Percentiles rank a stretch among this genome's conserved stretches.
Conservation (phyloP, 371 early-diverging fungal genomes). For the Circinella minor region DNA sequence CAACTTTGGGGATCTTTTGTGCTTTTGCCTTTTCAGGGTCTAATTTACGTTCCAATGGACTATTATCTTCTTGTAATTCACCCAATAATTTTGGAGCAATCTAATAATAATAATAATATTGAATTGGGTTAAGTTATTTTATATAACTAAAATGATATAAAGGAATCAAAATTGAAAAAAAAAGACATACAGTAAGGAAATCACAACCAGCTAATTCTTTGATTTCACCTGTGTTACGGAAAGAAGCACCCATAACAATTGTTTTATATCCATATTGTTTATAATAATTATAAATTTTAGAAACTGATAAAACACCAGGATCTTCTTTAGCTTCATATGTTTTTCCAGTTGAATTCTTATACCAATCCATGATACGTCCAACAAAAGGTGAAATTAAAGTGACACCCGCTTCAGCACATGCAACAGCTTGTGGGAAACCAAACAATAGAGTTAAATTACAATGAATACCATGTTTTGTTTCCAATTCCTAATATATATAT, state of each 20-base stretch:
- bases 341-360: conserved; percentile 81
- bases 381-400: conserved; percentile 99
- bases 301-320: conserved; percentile 94
- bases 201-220: conserved; percentile 96
- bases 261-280: conserved; percentile 96
- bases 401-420: conserved; percentile 96
- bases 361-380: conserved; percentile 98
- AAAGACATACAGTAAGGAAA: conserved; percentile 71
- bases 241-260: conserved; percentile 99
- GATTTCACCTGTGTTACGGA: conserved; percentile 97
- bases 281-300: conserved; percentile 98
- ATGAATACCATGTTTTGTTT: conserved; percentile 90
- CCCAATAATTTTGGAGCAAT: conserved; percentile 90
- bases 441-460: conserved; percentile 98
- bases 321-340: conserved; percentile 76
- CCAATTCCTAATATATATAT: conserved; percentile 53
- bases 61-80: conserved; percentile 71
- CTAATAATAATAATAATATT: too few species aligned
- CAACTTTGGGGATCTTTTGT: conserved; percentile 58
- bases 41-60: conserved; percentile 61
- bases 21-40: conserved; percentile 63
- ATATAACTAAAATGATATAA: too few species aligned
- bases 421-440: conserved; percentile 93
- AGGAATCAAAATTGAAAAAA: too few species aligned
- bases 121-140: too few species aligned